These are phyloP conservation scores for Alternaria angustiovoidea DNA, from an alignment of 2,329 filamentous ascomycete species.

Conservation along the genomic window DNA sequence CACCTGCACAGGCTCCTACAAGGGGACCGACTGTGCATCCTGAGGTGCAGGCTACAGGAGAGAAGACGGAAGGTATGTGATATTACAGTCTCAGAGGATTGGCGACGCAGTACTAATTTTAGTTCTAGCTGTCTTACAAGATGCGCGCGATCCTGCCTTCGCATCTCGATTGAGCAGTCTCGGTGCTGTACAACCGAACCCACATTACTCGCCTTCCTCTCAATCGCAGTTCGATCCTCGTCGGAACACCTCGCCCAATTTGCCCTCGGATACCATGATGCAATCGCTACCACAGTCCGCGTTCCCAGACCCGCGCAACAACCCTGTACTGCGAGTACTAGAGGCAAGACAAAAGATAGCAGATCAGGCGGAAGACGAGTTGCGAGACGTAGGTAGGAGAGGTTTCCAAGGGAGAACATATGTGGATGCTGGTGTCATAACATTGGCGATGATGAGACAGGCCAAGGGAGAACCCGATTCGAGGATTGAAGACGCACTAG, in stretches of 20 bases:
- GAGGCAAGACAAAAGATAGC: constrained; percentile 61
- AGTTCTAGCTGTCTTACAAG: constrained; percentile 64
- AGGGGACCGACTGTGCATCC: constrained; percentile 54
- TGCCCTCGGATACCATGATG: constrained; percentile 41
- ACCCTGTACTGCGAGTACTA: constrained; percentile 64
- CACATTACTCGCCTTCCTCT: constrained; percentile 64
- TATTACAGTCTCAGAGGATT: neutral
- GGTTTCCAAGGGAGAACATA: constrained; percentile 55
- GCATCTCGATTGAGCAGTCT: constrained; percentile 79
- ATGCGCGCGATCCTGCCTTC: constrained; percentile 70
- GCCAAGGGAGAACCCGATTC: constrained; percentile 38
- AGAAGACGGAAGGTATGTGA: constrained; percentile 51
- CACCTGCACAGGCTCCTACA: constrained; percentile 38
- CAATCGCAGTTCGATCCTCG: constrained; percentile 54
- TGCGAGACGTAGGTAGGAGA: constrained; percentile 54
- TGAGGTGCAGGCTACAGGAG: constrained; percentile 48
- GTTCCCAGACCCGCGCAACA: constrained; percentile 50
- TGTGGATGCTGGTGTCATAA: constrained; percentile 54
- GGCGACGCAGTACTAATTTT: neutral
- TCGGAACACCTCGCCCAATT: constrained; percentile 34
- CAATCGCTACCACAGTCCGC: constrained; percentile 39
- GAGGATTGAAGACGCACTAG: constrained; percentile 44
- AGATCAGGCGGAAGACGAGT: constrained; percentile 63
- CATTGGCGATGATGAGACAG: constrained; percentile 46
- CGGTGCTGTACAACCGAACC: constrained; percentile 66